A percentile compares a stretch with the other conserved stretches of the same genome.
phyloP scores from a whole-genome alignment of 805 yeast species.

The Allodekkera sacchari region DNA sequence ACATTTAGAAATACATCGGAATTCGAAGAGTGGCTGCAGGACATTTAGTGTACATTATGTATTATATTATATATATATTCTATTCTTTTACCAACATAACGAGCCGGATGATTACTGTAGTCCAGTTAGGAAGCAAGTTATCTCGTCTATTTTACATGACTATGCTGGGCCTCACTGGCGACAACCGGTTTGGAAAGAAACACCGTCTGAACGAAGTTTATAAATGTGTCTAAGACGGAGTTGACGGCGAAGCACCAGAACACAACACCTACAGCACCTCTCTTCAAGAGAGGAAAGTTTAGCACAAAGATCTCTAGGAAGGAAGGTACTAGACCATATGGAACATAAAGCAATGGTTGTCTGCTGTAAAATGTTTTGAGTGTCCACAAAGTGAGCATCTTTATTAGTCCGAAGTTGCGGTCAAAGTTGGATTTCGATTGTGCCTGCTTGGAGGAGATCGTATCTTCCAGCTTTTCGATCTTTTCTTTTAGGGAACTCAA shows the following conservation, averaged over 20 bases:
- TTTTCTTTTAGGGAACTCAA: conserved; percentile 49
- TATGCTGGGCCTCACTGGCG: no score
- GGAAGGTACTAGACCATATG: conserved; percentile 48
- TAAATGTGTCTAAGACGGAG: conserved; percentile 1
- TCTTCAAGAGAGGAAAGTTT: conserved; percentile 56
- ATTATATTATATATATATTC: no score
- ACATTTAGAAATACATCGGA: background rate
- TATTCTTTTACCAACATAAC: no score
- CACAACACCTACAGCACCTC: conserved; percentile 54
- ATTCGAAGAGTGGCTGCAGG: no score
- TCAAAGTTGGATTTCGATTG: conserved; percentile 27
- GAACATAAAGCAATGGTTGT: conserved; percentile 49
- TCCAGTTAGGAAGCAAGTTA: no score
- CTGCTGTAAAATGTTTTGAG: no score
- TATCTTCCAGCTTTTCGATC: conserved; percentile 33
- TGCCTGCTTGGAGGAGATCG: conserved; percentile 29
- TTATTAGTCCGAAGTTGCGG: conserved; percentile 25
- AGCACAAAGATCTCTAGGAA: conserved; percentile 40
- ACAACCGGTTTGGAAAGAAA: conserved; percentile 1
- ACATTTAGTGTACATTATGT: no score
- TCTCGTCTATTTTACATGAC: no score
- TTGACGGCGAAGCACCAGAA: conserved; percentile 42
- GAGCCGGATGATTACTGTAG: no score
- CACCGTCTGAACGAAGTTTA: background rate
- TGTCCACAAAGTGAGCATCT: conserved; percentile 35